Base-by-base conservation (phyloP, 805 yeast genomes). In the Yarrowia sp. region DNA sequence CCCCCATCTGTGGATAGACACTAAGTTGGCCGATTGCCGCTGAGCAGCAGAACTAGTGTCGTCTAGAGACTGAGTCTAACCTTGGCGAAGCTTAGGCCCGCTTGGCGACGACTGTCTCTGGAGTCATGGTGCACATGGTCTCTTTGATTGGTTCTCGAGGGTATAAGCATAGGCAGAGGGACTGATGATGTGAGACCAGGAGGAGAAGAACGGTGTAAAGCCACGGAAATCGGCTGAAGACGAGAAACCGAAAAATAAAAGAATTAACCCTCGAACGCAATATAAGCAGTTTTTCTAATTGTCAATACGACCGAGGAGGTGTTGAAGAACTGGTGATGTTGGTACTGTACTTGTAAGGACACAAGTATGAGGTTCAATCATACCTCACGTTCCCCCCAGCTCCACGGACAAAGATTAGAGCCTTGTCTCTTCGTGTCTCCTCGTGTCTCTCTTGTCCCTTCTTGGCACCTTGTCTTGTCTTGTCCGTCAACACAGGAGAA, bases 61-160 rank as follows among this genome's bases (percentile, higher is more conserved):
- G 43, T 14, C 19, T 17, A n/a, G 17, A 34, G 58, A 5, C 9
- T 19, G 58, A 38, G 58, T 14, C 58, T 52, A 52, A 52, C 43
- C 43, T 52, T 52, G 43, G 9, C 13, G 58, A 36, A 52, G 58
- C 58, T 52, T 52, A 15, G 58, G 17, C 30, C 33, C 33, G 6
- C 49, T 44, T 44, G 49, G 33, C 33, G 33, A 5, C 15, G 49
- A 12, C 30, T 17, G 15, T 44, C 20, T 33, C 38, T 8, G 24
- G 42, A 20, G 56, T 52, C 56, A 52, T 52, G 56, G 12, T 9
- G 19, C 42, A 14, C 9, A 13, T 13, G 1, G 33, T 30, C 17
- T 12, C n/a, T 14, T 12, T 52, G 42, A 52, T 52, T 52, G 56
- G 56, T 15, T 52, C 30, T 14, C 43, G 3, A 9, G 4, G 13